Evolutionary conservation across 441 rosid species (phyloP).

Genomic region (Francoa sonchifolia): DNA sequence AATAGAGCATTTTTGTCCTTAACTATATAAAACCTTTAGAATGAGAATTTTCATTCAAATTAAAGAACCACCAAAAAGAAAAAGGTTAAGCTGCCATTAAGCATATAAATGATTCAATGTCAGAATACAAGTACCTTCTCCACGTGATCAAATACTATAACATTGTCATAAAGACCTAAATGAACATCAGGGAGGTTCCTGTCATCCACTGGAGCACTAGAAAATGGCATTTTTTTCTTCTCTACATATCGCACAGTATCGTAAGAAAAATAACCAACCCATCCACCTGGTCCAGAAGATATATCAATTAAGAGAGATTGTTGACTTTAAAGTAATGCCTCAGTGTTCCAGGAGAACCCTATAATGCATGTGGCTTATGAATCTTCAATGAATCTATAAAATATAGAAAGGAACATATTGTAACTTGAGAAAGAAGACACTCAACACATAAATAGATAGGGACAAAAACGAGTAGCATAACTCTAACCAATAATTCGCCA

Average conservation of each 20-base stretch:
- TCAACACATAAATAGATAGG: neutral
- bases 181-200: conserved; percentile 79
- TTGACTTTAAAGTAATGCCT: neutral
- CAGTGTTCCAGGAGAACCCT: too few relatives aligned
- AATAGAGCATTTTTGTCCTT: too few relatives aligned
- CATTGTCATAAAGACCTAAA: conserved; percentile 70
- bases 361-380: too few relatives aligned
- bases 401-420: neutral
- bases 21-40: too few relatives aligned
- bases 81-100: neutral
- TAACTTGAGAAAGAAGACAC: neutral
- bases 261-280: conserved; percentile 90
- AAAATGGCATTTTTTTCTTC: conserved; percentile 61
- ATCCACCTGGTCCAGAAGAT: conserved; percentile 50
- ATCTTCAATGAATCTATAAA: neutral
- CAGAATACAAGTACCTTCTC: conserved; percentile 46
- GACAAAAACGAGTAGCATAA: neutral
- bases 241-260: conserved; percentile 79
- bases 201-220: conserved; percentile 68
- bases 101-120: neutral
- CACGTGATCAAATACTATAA: conserved; percentile 75
- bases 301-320: conserved; percentile 1
- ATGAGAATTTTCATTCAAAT: too few relatives aligned
- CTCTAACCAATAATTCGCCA: neutral
- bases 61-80: neutral